phyloP scores from a whole-genome alignment of 805 yeast genomes.

The Schizosaccharomyces octosporus region DNA sequence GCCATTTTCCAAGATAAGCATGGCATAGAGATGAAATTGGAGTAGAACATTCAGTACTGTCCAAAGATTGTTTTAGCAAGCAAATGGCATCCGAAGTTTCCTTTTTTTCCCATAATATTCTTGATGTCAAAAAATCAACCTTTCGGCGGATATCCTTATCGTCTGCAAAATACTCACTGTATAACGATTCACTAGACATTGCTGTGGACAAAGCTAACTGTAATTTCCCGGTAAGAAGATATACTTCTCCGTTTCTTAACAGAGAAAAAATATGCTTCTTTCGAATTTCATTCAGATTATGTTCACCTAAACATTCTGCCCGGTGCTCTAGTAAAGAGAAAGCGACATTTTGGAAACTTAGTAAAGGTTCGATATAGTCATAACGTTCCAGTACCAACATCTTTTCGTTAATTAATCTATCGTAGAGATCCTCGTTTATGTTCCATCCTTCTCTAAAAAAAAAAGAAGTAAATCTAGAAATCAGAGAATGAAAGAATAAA shows the following conservation, averaged over 20 bases:
- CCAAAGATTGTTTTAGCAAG: neutral
- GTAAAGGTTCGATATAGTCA: too few relatives aligned
- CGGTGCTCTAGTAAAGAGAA: too few relatives aligned
- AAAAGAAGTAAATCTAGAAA: too few relatives aligned
- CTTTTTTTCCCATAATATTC: neutral
- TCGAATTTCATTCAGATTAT: slow-evolving; percentile 5
- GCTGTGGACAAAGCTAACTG: neutral
- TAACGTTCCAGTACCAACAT: too few relatives aligned
- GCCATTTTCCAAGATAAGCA: neutral
- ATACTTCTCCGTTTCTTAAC: neutral
- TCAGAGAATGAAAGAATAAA: too few relatives aligned
- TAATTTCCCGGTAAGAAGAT: neutral
- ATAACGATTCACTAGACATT: neutral
- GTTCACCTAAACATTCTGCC: too few relatives aligned
- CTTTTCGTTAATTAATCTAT: too few relatives aligned
- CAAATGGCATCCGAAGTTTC: neutral
- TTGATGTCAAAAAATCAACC: neutral
- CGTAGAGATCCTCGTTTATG: too few relatives aligned
- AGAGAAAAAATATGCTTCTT: neutral
- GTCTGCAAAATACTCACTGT: neutral
- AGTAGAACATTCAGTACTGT: neutral
- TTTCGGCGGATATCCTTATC: neutral
- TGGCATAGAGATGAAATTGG: neutral
- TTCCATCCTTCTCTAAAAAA: too few relatives aligned
- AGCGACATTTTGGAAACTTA: too few relatives aligned